Evolutionary conservation across 176 grass and related monocot species (phyloP).

Genomic region (Zizania latifolia): DNA sequence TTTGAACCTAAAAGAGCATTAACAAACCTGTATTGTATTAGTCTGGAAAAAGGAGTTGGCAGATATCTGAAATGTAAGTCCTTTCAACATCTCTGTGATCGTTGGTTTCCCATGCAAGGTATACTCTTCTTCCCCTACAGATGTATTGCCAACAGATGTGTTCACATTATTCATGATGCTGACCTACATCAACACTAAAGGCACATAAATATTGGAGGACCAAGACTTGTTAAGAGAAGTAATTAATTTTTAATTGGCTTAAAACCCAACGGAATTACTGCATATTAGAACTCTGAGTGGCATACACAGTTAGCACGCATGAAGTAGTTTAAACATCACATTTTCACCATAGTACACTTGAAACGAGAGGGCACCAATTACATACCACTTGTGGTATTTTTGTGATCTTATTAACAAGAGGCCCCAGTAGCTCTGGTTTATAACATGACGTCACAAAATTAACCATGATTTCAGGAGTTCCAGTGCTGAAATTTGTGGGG

Average conservation of each 20-base stretch:
- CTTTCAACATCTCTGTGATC: slow-evolving; percentile 85
- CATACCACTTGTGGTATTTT: slow-evolving; percentile 86
- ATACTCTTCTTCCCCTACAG: slow-evolving; percentile 86
- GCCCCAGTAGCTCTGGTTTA: slow-evolving; percentile 61
- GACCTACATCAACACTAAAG: slow-evolving; percentile 37
- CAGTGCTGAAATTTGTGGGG: slow-evolving; percentile 57
- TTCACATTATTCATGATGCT: slow-evolving; percentile 95
- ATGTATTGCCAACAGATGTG: slow-evolving; percentile 80
- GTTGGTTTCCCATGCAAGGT: slow-evolving; percentile 75
- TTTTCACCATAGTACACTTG: not conserved
- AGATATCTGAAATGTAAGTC: slow-evolving; percentile 93
- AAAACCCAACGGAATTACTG: not conserved
- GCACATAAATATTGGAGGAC: slow-evolving; percentile 13
- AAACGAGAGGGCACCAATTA: slow-evolving; percentile 12
- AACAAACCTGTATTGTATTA: slow-evolving; percentile 82
- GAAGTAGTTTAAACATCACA: slow-evolving; percentile 11
- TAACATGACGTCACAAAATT: slow-evolving; percentile 95
- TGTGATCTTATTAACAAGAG: slow-evolving; percentile 65
- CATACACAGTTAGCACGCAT: not conserved
- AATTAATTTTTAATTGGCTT: not conserved
- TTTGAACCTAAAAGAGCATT: not conserved
- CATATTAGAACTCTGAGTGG: not conserved
- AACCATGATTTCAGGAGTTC: slow-evolving; percentile 87
- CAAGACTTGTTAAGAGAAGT: slow-evolving; percentile 19
- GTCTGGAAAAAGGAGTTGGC: slow-evolving; percentile 99